Base-by-base conservation (phyloP, 768 basidiomycete species). In the Dioszegia crocea region DNA sequence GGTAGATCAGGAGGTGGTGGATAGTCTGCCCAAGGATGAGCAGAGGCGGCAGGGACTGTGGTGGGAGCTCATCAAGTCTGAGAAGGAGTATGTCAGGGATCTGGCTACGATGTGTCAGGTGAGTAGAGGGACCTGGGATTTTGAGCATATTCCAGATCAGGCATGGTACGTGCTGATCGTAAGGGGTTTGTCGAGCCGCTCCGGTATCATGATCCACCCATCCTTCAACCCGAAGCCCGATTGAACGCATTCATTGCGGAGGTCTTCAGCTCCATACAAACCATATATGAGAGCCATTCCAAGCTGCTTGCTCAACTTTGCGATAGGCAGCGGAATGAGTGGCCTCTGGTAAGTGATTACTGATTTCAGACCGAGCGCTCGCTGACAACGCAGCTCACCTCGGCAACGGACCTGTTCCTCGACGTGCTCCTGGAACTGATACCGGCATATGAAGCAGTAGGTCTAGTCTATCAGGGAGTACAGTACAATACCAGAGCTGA, bases 61-160 rank as follows among this genome's bases (percentile, higher is more conserved):
- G 69, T 74, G 67, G 67, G 72, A 74, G 57, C 49, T 74, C 49
- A 62, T 74, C 31, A 68, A 66, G 44, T 65, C 69, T 9, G 72
- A 74, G 56, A 65, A 56, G 51, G 69, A 68, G 60, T 74, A 71
- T 61, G 72, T 70, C 21, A 44, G 55, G 46, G 72, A 74, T 56
- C 57, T 71, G 52, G 60, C 62, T 36, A 64, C 57, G 2, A 61
- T 74, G 40, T 68, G 63, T 49, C 61, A 74, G 31, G 71, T 70
- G 48, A 53, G 71, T 61, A 12, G 14, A 6, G 3, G 4, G n/a
- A 8, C 11, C n/a, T 30, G 26, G 14, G 8, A 24, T 21, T 27
- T 21, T 3, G 52, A 23, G 3, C 19, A 54, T 40, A 3, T 33
- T 27, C 8, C 19, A 1, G 21, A 41, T n/a, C 27, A 6, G 33